Conservation (phyloP, 805 yeast genomes). For the Candida ascalaphidarum region DNA sequence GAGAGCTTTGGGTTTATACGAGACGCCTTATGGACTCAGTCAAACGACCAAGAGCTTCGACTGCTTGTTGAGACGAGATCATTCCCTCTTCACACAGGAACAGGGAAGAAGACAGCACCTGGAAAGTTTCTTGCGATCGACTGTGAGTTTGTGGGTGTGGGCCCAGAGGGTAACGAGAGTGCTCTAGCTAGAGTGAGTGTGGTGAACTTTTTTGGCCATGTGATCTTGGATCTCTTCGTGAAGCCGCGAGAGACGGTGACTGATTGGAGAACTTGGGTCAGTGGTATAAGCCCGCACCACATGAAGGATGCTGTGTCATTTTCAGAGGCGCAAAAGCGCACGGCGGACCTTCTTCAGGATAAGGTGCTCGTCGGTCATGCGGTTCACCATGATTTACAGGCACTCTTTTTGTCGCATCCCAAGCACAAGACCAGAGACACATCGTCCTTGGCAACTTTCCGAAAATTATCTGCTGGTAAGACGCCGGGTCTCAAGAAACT, state of each 20-base stretch:
- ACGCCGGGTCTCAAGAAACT: constrained; percentile 68
- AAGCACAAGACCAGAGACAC: constrained; percentile 63
- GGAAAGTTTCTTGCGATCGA: constrained; percentile 81
- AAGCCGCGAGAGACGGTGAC: constrained; percentile 68
- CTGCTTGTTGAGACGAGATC: too few species aligned
- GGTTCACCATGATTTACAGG: constrained; percentile 66
- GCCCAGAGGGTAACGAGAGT: constrained; percentile 59
- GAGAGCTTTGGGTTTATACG: too few species aligned
- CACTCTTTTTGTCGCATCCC: constrained; percentile 63
- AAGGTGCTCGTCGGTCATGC: constrained; percentile 80
- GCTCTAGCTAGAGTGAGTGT: constrained; percentile 82
- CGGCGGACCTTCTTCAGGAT: constrained; percentile 43
- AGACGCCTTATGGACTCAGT: too few species aligned
- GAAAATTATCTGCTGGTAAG: constrained; percentile 53
- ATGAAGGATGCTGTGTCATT: constrained; percentile 63
- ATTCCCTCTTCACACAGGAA: too few species aligned
- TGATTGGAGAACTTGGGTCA: constrained; percentile 90
- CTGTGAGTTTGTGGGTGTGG: constrained; percentile 93
- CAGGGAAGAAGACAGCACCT: constrained; percentile 27
- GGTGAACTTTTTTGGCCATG: constrained; percentile 74
- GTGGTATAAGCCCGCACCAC: constrained; percentile 70
- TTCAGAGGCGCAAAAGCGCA: constrained; percentile 54
- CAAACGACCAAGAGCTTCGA: too few species aligned
- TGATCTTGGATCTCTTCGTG: constrained; percentile 66
- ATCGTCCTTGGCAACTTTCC: constrained; percentile 49